Evolutionary conservation across 2,329 filamentous ascomycete species (phyloP), one percentile per base, ranked within the genome.

Genomic region (Magnaporthiopsis rhizophila): DNA sequence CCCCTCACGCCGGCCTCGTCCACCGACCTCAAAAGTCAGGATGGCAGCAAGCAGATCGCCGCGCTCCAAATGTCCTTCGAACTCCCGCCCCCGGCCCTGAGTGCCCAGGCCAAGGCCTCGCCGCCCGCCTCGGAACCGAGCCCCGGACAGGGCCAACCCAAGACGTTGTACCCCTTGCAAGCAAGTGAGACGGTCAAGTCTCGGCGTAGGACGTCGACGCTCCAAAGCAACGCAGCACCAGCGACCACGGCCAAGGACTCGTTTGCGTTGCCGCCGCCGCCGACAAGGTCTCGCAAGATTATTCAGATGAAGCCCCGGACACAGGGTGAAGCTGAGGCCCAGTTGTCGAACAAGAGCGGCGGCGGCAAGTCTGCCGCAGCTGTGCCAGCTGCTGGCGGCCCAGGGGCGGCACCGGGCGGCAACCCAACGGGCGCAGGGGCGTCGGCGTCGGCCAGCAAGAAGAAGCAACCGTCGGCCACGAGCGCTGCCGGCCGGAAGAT

Each of bases 401-500:
- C 69, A 45, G 64, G 61, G 9, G 65, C 45, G 45, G 18, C 45
- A 21, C 7, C 18, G 18, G 5, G 45, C 18, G 21, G 70, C 8
- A 68, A 66, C 4, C 28, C 67, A 4, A 66, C 69, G 34, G 70
- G 72, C 32, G 64, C 68, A n/a, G 67, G 53, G 30, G 61, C 34
- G 32, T 24, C 30, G 53, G 34, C 34, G 28, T 5, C 28, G 34
- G 78, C 76, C 18, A 77, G 81, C 13, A 94, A 93, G 79, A 91
- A 87, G 79, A 96, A 94, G 78, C 87, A 91, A 70, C 83, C 88
- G 1, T 87, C 85, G 62, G 84, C 86, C 1, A 89, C 88, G 7
- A 96, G 90, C 69, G 91, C 91, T 1, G 92, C 93, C 0, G 92
- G 92, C n/a, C 85, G 92, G 64, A 98, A 97, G 80, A 96, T 95